Evolutionary conservation across 2,329 filamentous ascomycete genomes (phyloP).

Genomic region (Alternaria ventricosa): DNA sequence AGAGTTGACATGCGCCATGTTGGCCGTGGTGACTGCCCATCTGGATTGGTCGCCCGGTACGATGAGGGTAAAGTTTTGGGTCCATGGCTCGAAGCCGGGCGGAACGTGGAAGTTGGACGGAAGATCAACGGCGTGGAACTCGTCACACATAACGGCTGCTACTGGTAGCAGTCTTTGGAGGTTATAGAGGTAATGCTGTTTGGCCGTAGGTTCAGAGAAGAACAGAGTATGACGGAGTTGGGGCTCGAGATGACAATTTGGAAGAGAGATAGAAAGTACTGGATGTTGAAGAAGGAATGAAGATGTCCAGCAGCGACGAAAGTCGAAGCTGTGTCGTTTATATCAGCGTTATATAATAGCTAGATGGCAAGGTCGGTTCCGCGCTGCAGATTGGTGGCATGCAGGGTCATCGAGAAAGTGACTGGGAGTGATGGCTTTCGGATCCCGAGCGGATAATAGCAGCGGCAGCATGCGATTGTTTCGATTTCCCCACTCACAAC

Average conservation of each 20-base stretch:
- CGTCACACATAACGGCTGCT: conserved; percentile 16
- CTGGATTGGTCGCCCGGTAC: conserved; percentile 48
- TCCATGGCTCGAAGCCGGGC: conserved; percentile 57
- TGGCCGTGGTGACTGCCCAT: conserved; percentile 43
- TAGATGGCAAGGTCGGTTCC: background rate
- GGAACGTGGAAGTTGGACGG: conserved; percentile 17
- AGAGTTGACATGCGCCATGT: conserved; percentile 53
- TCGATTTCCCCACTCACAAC: conserved; percentile 13
- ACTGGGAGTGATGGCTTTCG: conserved; percentile 11
- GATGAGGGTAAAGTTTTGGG: conserved; percentile 59
- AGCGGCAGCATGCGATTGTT: conserved; percentile 6
- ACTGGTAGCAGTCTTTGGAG: background rate
- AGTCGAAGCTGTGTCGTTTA: background rate
- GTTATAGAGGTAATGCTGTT: background rate
- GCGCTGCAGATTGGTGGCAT: background rate
- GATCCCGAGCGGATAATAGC: conserved; percentile 16
- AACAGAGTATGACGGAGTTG: background rate
- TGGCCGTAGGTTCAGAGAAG: background rate
- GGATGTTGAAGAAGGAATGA: conserved; percentile 7
- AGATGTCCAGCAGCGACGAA: background rate
- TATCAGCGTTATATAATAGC: conserved; percentile 5
- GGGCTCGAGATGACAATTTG: background rate
- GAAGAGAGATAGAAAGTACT: background rate
- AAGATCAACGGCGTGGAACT: background rate
- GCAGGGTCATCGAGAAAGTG: conserved; percentile 10